Evolutionary conservation across 345 rosid genomes (phyloP).

Genomic region (Eucalyptus cladocalyx): DNA sequence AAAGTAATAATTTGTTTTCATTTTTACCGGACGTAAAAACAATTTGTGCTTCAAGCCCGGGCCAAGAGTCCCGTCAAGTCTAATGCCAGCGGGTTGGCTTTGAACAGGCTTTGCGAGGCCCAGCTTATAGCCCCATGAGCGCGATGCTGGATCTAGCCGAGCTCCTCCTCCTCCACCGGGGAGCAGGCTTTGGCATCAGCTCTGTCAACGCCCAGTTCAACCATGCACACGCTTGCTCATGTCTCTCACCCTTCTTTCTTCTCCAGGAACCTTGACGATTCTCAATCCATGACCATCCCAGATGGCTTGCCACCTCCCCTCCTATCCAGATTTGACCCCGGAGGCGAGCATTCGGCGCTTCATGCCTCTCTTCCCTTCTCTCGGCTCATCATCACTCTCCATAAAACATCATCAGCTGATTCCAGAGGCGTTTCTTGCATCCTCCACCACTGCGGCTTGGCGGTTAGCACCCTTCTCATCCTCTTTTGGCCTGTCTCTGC

Average conservation of each 20-base stretch:
- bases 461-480: not conserved
- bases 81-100: not conserved
- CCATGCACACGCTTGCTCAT: constrained; percentile 2
- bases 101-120: not conserved
- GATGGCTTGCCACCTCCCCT: not conserved
- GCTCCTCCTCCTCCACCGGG: not conserved
- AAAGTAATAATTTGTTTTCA: not conserved
- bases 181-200: not conserved
- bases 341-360: not conserved
- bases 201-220: not conserved
- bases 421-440: not conserved
- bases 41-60: not conserved
- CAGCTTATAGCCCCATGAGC: constrained; percentile 7
- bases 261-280: not conserved
- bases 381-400: not conserved
- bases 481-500: not conserved
- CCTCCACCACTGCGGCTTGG: not conserved
- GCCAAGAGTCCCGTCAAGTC: not conserved
- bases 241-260: not conserved
- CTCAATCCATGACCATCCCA: not conserved
- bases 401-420: not conserved
- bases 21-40: not conserved
- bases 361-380: not conserved
- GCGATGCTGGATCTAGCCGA: constrained; percentile 7
- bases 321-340: not conserved